Evolutionary conservation across 2,329 filamentous ascomycete genomes (phyloP).

Genomic region (Sphaceloma murrayae): DNA sequence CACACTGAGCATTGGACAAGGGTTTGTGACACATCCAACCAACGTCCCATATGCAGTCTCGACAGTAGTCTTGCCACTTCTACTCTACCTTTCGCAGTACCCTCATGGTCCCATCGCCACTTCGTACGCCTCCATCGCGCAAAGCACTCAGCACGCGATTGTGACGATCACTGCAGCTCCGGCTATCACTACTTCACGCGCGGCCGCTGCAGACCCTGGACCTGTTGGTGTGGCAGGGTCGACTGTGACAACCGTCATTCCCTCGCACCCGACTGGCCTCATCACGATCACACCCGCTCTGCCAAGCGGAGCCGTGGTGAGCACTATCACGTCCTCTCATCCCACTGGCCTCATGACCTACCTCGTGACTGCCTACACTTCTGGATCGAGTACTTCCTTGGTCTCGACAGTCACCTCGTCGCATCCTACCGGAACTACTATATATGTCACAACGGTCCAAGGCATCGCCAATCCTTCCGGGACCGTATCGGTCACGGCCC

Average conservation of each 20-base stretch:
- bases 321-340: neutral
- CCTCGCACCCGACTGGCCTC: neutral
- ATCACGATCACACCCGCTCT: neutral
- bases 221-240: neutral
- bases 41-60: constrained; percentile 7
- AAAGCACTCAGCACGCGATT: neutral
- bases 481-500: too few species aligned
- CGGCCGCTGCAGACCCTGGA: neutral
- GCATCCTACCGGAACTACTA: neutral
- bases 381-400: too few species aligned
- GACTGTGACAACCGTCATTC: neutral
- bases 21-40: neutral
- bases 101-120: neutral
- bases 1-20: constrained; percentile 5
- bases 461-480: too few species aligned
- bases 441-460: constrained; percentile 2
- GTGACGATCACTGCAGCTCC: neutral
- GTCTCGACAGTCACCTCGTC: neutral
- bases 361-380: too few species aligned
- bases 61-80: constrained; percentile 2
- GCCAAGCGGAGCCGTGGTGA: neutral
- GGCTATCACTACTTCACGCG: neutral
- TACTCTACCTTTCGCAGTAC: constrained; percentile 1
- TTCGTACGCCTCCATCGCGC: neutral
- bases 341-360: neutral